Evolutionary conservation across 768 basidiomycete species (phyloP), one percentile per base, ranked within the genome.

Genomic region (Boletus tomentosulus): DNA sequence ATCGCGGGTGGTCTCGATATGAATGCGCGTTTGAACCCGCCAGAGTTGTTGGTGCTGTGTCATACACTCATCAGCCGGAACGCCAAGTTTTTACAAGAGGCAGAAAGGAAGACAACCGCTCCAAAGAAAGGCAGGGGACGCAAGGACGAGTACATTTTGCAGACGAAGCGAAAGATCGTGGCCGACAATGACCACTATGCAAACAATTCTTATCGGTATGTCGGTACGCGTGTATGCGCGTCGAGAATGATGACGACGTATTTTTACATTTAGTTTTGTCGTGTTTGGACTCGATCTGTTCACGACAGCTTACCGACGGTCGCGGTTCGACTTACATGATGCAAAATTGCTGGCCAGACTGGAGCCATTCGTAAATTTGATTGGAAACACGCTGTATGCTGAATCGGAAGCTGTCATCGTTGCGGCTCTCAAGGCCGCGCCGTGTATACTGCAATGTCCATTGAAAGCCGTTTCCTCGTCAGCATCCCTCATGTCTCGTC

Each of bases 371-470:
- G 85, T 96, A 13, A 75, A 82, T 31, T 82, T 86, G 13, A 86
- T 98, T 52, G 96, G 96, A 31, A 94, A 98, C 65, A 87, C 92
- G 0, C 80, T 99, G 1, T 98, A 97, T 68, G 89, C 95, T 2
- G 84, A 79, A 31, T 85, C 84, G 46, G 80, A 86, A 8, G 75
- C 84, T 7, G 90, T 98, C 6, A 74, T 96, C 15, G 71, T 80
- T 9, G 78, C 87, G 0, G 89, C 86, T 13, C 74, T 98, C 56
- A 90, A 87, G 61, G 86, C 89, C 3, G 83, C 86, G 0, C 86
- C 92, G 0, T 83, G 84, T 6, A 85, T 98, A 51, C 77, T 86
- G 16, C 89, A 85, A 60, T 96, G 91, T 63, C 94, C 96, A 2
- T 71, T 98, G 31, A 84, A 85, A 57, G 80, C 82, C 15, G 75